Base-by-base conservation (phyloP, 805 yeast genomes). In the Torulaspora gathmanii region DNA sequence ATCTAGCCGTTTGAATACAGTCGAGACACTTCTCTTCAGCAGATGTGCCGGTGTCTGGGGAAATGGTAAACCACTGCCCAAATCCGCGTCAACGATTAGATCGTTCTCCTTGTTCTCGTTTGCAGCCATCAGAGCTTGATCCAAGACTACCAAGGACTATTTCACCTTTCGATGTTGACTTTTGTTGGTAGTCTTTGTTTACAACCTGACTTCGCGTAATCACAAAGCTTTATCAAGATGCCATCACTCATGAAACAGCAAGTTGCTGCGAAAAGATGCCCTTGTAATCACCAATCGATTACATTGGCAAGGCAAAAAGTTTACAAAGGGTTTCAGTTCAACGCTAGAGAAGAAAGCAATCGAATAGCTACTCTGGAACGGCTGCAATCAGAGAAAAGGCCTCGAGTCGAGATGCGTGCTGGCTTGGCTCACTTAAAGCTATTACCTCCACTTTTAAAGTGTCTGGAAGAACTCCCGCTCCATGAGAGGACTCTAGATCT, bases 31-130 rank as follows among this genome's bases (percentile, higher is more conserved):
- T 35, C 57, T 50, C 47, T 54, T 58, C 46, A 57, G 33, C 36
- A 56, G 34, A 16, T 57, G 57, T 16, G 50, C 47, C 12, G 63
- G 63, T n/a, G 63, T 58, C 29, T 50, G 50, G 23, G 63, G 63
- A 16, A 36, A 30, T 13, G 33, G 13, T 29, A 36, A 23, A 26
- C 37, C 23, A n/a, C 50, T 40, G 15, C 17, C 42, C 15, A 43
- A 44, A 4, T 40, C 37, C 13, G 33, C 19, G 28, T 29, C 44
- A 17, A 37, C 29, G 40, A 40, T 44, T 20, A 40, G 17, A 42
- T 44, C 51, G 43, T 51, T 47, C 42, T 50, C 51, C 31, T 51
- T 53, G 34, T 52, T 42, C 10, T 45, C 54, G 35, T 44, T 40
- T 16, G 27, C 29, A 9, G 46, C 34, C 44, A 49, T 44, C 8